A percentile compares a stretch with the other conserved stretches of the same genome.
Evolutionary conservation across 139 green algal genomes (phyloP).

Genomic region (Chlamydomonas sp.): DNA sequence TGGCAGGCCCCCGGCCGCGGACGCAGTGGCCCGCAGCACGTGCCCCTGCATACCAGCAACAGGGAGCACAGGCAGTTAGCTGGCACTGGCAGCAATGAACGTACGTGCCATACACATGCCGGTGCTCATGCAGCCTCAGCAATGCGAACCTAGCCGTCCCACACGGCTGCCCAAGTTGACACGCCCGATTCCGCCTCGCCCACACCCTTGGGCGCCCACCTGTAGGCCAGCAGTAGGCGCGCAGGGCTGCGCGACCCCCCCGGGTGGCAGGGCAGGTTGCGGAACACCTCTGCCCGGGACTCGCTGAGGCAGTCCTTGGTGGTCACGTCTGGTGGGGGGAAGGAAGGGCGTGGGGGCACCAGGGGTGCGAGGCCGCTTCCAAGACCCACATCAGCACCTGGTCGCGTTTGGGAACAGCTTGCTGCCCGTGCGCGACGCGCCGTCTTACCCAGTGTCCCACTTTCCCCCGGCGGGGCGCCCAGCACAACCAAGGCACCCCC

Average conservation of each 20-base stretch:
- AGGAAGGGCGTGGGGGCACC: neutral
- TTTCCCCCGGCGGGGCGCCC: neutral
- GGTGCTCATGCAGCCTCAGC: too few species aligned
- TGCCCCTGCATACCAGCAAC: neutral
- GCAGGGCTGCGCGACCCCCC: slow-evolving; percentile 39
- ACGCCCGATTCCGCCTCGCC: too few species aligned
- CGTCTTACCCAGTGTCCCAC: neutral
- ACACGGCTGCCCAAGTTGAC: too few species aligned
- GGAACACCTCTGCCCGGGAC: neutral
- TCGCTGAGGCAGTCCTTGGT: slow-evolving; percentile 54
- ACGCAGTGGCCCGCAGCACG: slow-evolving; percentile 29
- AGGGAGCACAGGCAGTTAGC: neutral
- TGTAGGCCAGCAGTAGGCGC: slow-evolving; percentile 30
- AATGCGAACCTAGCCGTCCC: too few species aligned
- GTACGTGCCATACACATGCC: too few species aligned
- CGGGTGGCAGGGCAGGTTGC: slow-evolving; percentile 48
- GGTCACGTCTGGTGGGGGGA: slow-evolving; percentile 28
- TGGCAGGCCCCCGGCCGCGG: neutral
- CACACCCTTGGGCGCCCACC: too few species aligned
- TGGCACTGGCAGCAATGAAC: too few species aligned
- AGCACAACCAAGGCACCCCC: neutral
- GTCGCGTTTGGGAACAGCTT: too few species aligned
- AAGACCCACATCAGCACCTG: neutral
- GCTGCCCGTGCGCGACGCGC: neutral
- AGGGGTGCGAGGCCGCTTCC: neutral